Percentiles rank a stretch among this genome's conserved stretches.
phyloP scores from a whole-genome alignment of 1,284 basidiomycete genomes.

The Ceratobasidium sp. region DNA sequence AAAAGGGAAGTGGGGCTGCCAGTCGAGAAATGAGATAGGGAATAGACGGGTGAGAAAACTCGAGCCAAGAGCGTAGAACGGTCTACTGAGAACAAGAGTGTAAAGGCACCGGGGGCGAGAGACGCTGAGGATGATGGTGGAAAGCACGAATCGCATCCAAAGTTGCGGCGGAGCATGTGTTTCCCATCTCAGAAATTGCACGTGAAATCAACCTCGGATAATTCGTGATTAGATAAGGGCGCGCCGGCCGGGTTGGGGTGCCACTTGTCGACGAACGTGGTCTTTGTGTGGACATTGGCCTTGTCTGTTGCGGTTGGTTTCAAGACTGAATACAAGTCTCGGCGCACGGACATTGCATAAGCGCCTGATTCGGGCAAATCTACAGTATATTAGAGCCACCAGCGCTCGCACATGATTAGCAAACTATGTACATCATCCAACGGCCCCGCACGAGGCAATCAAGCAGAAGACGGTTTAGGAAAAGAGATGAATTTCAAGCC shows the following conservation, averaged over 20 bases:
- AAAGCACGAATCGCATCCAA: slow-evolving; percentile 31
- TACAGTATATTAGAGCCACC: too few relatives aligned
- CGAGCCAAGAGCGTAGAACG: background rate
- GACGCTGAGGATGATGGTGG: slow-evolving; percentile 29
- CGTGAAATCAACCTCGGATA: slow-evolving; percentile 30
- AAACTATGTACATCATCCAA: too few relatives aligned
- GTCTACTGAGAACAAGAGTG: background rate
- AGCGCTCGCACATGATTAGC: too few relatives aligned
- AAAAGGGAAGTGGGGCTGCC: background rate
- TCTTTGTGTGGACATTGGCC: too few relatives aligned
- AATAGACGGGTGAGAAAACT: background rate
- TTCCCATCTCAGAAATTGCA: slow-evolving; percentile 31
- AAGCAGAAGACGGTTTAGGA: background rate
- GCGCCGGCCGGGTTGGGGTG: too few relatives aligned
- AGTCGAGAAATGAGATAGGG: background rate
- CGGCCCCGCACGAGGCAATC: background rate
- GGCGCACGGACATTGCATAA: too few relatives aligned
- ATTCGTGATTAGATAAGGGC: background rate
- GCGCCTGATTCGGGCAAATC: too few relatives aligned
- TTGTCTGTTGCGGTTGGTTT: too few relatives aligned
- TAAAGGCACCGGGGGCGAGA: slow-evolving; percentile 36
- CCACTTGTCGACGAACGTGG: too few relatives aligned
- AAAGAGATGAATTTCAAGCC: slow-evolving; percentile 18
- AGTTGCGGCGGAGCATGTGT: slow-evolving; percentile 34
- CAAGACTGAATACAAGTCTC: too few relatives aligned